Base-by-base conservation (phyloP, 2,329 filamentous ascomycete genomes). In the Fusarium temperatum region DNA sequence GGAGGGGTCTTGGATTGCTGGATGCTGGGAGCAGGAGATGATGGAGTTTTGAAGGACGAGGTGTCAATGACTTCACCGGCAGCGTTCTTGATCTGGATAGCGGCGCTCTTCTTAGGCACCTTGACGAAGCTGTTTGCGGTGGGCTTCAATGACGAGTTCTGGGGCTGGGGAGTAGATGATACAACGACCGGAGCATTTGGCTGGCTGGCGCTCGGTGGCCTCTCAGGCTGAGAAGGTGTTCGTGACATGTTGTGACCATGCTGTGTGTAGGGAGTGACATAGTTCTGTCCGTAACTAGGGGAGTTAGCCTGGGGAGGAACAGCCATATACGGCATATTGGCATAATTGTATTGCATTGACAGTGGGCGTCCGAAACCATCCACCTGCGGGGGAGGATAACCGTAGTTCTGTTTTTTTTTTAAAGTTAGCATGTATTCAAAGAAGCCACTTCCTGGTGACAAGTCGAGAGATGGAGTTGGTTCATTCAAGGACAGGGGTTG, bases 81-180 rank as follows among this genome's bases (percentile, higher is more conserved):
- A 36, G 92, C 89, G 78, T 94, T 94, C 87, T 94, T 97, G 86
- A 98, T 98, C 55, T 91, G 87, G 74, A 98, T 93, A 3, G 92
- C 91, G 54, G 91, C 91, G 82, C 90, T 94, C 86, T 92, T 94
- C 81, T 86, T 87, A 26, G 85, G 85, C 54, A 74, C 68, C 77
- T 87, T 89, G 80, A 85, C 81, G 66, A 89, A 88, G 67, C 82
- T 83, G 44, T 82, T 83, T 20, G 84, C 82, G 6, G 83, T 76
- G 80, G 68, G 83, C 82, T 88, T 89, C 14, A 84, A 79, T 75
- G 88, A 86, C 15, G 92, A 91, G 68, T 90, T 89, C 69, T 92
- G 88, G 70, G 92, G 91, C 74, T 90, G 88, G 8, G 89, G 85
- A 11, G 88, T 87, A 71, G 90, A 89, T n/a, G 90, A 89, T 39